A percentile compares a stretch with the other conserved stretches of the same genome.
phyloP scores from a whole-genome alignment of 2,329 filamentous ascomycete genomes.

The Knufia petricola region DNA sequence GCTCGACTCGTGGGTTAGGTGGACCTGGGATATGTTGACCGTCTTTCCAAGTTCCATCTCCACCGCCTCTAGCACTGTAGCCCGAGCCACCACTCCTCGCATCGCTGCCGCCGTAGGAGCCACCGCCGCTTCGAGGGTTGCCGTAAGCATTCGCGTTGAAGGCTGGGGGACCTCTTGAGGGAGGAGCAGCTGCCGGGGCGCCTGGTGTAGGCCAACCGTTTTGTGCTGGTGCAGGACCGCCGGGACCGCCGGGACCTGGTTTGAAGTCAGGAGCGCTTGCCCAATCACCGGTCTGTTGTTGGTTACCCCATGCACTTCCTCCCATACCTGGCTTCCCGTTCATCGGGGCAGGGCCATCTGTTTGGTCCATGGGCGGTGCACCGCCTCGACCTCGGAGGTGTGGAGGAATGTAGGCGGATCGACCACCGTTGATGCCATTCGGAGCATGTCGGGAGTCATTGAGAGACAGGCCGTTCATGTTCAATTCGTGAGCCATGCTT shows the following conservation, averaged over 20 bases:
- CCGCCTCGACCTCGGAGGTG: constrained; percentile 44
- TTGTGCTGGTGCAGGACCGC: constrained; percentile 28
- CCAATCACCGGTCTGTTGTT: constrained; percentile 34
- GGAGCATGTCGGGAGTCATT: constrained; percentile 53
- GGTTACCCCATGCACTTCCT: constrained; percentile 29
- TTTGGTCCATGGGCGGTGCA: constrained; percentile 26
- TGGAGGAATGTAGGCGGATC: constrained; percentile 57
- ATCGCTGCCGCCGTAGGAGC: constrained; percentile 41
- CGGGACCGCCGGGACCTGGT: constrained; percentile 28
- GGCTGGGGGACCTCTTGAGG: constrained; percentile 28
- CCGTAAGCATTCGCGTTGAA: constrained; percentile 56
- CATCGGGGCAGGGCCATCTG: constrained; percentile 29
- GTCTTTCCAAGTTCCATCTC: constrained; percentile 92
- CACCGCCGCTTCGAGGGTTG: constrained; percentile 36
- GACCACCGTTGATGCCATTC: constrained; percentile 29
- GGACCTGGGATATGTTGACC: constrained; percentile 93
- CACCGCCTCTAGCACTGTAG: constrained; percentile 64
- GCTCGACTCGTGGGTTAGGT: constrained; percentile 78
- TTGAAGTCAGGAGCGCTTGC: constrained; percentile 51
- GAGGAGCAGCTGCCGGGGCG: constrained; percentile 13
- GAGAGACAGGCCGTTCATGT: constrained; percentile 48
- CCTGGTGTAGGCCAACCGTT: constrained; percentile 26
- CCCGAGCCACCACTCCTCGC: constrained; percentile 41
- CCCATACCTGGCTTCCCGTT: constrained; percentile 24
- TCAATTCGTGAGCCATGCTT: constrained; percentile 45